Conservation (phyloP, 2,329 filamentous ascomycete species). For the Parascedosporium putredinis region DNA sequence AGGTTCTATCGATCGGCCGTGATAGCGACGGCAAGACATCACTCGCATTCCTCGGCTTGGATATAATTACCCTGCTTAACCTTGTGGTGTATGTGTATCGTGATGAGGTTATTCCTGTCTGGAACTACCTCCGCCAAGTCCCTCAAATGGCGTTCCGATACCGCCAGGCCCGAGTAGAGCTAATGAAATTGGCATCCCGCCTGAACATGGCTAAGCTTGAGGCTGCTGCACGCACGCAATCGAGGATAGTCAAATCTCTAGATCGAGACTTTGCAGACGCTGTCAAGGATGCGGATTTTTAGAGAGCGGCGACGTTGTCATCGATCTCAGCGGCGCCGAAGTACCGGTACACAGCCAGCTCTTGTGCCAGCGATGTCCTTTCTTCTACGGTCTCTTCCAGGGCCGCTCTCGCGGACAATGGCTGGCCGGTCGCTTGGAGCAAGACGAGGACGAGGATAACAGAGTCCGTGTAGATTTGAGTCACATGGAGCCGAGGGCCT, state of each 20-base stretch:
- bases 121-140: constrained; percentile 65
- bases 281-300: constrained; percentile 62
- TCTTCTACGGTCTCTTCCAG: constrained; percentile 82
- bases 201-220: constrained; percentile 66
- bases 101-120: constrained; percentile 71
- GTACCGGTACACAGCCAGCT: constrained; percentile 67
- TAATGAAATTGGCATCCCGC: constrained; percentile 74
- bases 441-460: constrained; percentile 16
- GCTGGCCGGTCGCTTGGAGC: constrained; percentile 59
- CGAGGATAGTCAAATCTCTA: constrained; percentile 51
- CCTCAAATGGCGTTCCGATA: constrained; percentile 60
- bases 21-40: constrained; percentile 38
- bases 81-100: constrained; percentile 71
- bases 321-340: constrained; percentile 68
- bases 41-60: constrained; percentile 57
- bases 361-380: constrained; percentile 75
- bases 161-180: constrained; percentile 67
- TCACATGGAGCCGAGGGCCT: constrained; percentile 64
- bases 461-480: constrained; percentile 67
- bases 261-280: constrained; percentile 61
- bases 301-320: constrained; percentile 64
- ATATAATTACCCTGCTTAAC: constrained; percentile 71
- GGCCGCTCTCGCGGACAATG: constrained; percentile 80
- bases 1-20: constrained; percentile 45
- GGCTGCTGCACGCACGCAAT: constrained; percentile 66